These are phyloP conservation scores for Chaetomium sp. DNA, from an alignment of 2,329 filamentous ascomycete genomes.

Conservation along the genomic window DNA sequence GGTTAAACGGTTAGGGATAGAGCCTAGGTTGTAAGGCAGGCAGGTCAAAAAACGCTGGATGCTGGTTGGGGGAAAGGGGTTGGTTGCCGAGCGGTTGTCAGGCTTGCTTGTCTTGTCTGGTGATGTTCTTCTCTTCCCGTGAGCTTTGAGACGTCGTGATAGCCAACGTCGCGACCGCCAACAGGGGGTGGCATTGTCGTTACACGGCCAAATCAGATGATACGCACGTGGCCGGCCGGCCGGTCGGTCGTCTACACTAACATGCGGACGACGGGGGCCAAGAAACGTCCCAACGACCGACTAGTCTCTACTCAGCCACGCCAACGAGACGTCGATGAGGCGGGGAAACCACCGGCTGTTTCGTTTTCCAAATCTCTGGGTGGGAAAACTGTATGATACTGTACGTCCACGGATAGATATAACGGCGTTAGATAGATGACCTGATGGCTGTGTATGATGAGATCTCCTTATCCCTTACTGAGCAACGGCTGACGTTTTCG, in stretches of 20 bases:
- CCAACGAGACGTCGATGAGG: conserved; percentile 10
- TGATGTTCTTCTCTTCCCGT: not conserved
- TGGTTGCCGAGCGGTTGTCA: not conserved
- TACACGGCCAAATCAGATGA: too few relatives aligned
- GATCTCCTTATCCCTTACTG: too few relatives aligned
- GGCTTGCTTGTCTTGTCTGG: not conserved
- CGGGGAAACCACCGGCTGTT: not conserved
- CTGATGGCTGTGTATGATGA: conserved; percentile 3
- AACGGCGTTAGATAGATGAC: not conserved
- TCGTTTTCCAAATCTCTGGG: too few relatives aligned
- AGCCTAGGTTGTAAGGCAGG: conserved; percentile 53
- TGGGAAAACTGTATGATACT: conserved; percentile 9
- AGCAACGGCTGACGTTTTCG: too few relatives aligned
- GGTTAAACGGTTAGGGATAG: conserved; percentile 67
- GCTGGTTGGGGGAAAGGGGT: not conserved
- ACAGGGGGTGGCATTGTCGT: conserved; percentile 1
- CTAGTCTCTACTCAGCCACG: conserved; percentile 9
- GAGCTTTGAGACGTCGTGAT: too few relatives aligned
- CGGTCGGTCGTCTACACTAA: not conserved
- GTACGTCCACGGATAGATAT: not conserved
- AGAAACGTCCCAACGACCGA: not conserved
- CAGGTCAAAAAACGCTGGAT: too few relatives aligned
- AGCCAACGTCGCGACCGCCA: not conserved
- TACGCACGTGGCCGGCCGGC: too few relatives aligned
- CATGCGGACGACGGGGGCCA: too few relatives aligned